Evolutionary conservation across 306 rosid species (phyloP).

Genomic region (Cyclanthera cordifolia): DNA sequence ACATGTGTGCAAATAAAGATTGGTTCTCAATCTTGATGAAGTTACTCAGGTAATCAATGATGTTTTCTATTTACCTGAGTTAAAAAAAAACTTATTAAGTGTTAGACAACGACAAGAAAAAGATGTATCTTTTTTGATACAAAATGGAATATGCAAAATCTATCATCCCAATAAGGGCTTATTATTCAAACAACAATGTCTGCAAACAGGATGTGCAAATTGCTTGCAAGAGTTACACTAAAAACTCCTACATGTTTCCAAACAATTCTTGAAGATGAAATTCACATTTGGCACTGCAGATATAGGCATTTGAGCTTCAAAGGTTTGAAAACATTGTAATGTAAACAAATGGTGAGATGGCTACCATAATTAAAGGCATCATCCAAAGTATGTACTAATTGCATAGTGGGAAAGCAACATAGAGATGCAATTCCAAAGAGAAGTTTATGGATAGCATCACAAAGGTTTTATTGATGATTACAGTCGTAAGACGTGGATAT

Average conservation of each 20-base stretch:
- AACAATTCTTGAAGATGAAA: not conserved
- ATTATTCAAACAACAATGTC: not conserved
- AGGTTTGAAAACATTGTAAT: not conserved
- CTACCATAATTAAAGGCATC: not conserved
- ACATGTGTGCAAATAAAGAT: no score
- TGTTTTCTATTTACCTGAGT: not conserved
- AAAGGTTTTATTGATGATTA: no score
- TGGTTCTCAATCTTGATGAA: no score
- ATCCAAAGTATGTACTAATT: not conserved
- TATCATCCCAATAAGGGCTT: not conserved
- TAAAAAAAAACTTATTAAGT: no score
- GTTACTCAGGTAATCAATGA: not conserved
- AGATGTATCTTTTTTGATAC: no score
- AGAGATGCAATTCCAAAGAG: no score
- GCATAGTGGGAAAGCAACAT: not conserved
- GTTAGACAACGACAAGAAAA: not conserved
- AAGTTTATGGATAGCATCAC: no score
- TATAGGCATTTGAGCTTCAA: not conserved
- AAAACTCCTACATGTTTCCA: no score
- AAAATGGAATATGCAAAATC: no score
- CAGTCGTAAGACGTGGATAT: no score
- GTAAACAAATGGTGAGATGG: not conserved
- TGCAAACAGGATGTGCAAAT: not conserved
- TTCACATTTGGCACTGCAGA: not conserved
- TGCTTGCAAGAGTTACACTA: not conserved